Percentiles rank a stretch among this genome's conserved stretches.
Evolutionary conservation across 179 eudicot genomes (phyloP).

Genomic region (Carnegiea gigantea): DNA sequence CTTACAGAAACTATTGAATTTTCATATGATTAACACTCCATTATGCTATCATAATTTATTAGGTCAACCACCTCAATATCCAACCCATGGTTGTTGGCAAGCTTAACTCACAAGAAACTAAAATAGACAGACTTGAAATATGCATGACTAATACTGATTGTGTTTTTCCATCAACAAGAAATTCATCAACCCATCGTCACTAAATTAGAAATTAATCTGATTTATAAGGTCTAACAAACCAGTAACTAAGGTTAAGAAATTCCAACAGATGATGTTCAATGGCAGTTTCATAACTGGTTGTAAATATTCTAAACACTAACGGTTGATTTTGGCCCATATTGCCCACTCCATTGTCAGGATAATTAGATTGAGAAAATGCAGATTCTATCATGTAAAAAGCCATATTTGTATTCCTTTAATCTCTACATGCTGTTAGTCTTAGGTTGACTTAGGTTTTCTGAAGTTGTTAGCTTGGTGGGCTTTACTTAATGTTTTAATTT

Average conservation of each 20-base stretch:
- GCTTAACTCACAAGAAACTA: not conserved
- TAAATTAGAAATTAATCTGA: too few species aligned
- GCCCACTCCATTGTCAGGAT: not conserved
- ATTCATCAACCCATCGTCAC: too few species aligned
- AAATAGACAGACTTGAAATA: not conserved
- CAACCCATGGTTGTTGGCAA: slow-evolving; percentile 6
- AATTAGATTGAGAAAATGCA: not conserved
- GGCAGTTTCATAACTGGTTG: not conserved
- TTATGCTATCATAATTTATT: not conserved
- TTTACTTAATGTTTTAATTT: too few species aligned
- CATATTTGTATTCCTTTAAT: not conserved
- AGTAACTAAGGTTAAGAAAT: not conserved
- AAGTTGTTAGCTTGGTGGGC: too few species aligned
- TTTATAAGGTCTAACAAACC: not conserved
- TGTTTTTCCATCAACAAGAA: not conserved
- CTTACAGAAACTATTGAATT: not conserved
- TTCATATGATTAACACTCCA: not conserved
- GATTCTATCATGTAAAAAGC: not conserved
- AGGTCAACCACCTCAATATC: slow-evolving; percentile 13
- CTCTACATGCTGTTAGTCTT: too few species aligned
- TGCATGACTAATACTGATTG: not conserved
- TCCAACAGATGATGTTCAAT: too few species aligned
- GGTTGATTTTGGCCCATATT: too few species aligned
- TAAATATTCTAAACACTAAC: not conserved
- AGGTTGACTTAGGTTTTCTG: too few species aligned